These are phyloP conservation scores for Aspergillus quadrilineatus DNA, from an alignment of 2,329 filamentous ascomycete species.

Conservation along the genomic window DNA sequence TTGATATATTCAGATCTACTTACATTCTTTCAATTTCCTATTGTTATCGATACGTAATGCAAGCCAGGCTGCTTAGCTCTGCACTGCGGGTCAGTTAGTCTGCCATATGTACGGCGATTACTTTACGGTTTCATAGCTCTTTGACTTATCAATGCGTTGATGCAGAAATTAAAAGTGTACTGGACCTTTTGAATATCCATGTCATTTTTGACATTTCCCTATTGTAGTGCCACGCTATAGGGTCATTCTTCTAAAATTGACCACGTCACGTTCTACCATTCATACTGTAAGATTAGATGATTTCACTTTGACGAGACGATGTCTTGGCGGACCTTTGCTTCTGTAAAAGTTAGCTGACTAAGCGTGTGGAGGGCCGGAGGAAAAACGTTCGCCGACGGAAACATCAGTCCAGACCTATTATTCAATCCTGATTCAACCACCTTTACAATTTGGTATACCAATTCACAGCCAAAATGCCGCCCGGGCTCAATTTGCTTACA, in stretches of 20 bases:
- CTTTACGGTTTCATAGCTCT: neutral
- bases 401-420: slow-evolving; percentile 4
- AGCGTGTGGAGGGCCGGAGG: slow-evolving; percentile 15
- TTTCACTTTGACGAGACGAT: neutral
- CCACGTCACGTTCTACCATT: neutral
- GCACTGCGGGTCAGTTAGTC: slow-evolving; percentile 18
- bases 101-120: neutral
- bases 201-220: neutral
- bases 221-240: neutral
- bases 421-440: neutral
- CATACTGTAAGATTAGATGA: neutral
- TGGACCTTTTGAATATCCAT: neutral
- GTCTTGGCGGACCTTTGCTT: neutral
- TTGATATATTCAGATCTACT: neutral
- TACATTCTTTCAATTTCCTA: neutral
- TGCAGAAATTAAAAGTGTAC: neutral
- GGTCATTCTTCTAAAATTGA: neutral
- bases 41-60: neutral
- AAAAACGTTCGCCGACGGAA: slow-evolving; percentile 26
- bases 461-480: slow-evolving; percentile 49
- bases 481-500: slow-evolving; percentile 53
- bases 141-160: neutral
- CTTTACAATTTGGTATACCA: slow-evolving; percentile 10
- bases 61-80: slow-evolving; percentile 3
- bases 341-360: neutral